phyloP scores from a whole-genome alignment of 495 filamentous ascomycete species.

The Pyrenopolyporus hunteri region DNA sequence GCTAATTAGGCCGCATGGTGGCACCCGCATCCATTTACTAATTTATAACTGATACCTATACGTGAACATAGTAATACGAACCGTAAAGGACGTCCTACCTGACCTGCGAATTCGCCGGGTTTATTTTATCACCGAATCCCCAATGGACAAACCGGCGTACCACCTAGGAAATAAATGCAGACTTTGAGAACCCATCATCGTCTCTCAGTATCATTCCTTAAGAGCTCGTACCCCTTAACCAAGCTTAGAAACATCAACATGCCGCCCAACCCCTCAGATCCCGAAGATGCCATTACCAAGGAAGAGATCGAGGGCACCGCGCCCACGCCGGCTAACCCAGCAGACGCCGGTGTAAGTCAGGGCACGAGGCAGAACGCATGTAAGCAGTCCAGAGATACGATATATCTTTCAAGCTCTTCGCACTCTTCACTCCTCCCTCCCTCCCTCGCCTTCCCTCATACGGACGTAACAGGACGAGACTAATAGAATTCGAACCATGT shows the following conservation, averaged over 20 bases:
- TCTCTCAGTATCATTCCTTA: neutral
- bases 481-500: neutral
- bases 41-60: neutral
- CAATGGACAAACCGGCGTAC: neutral
- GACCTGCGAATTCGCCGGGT: constrained; percentile 7
- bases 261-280: constrained; percentile 30
- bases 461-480: neutral
- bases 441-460: neutral
- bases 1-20: neutral
- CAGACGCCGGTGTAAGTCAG: constrained; percentile 17
- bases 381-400: constrained; percentile 33
- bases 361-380: constrained; percentile 41
- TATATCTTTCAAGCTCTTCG: too few relatives aligned
- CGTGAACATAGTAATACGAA: constrained; percentile 22
- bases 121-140: constrained; percentile 33
- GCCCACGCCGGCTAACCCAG: constrained; percentile 1
- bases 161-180: constrained; percentile 8
- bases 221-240: neutral
- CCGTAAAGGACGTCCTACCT: constrained; percentile 1
- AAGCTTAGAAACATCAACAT: constrained; percentile 14
- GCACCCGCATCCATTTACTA: neutral
- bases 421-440: neutral
- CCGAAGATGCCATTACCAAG: constrained; percentile 40
- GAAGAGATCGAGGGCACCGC: constrained; percentile 41
- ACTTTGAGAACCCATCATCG: neutral